Percentiles rank a stretch among this genome's conserved stretches.
These are phyloP conservation scores for Hondaea fermentalgiana DNA, from an alignment of 108 stramenopile genomes.

Conservation along the genomic window DNA sequence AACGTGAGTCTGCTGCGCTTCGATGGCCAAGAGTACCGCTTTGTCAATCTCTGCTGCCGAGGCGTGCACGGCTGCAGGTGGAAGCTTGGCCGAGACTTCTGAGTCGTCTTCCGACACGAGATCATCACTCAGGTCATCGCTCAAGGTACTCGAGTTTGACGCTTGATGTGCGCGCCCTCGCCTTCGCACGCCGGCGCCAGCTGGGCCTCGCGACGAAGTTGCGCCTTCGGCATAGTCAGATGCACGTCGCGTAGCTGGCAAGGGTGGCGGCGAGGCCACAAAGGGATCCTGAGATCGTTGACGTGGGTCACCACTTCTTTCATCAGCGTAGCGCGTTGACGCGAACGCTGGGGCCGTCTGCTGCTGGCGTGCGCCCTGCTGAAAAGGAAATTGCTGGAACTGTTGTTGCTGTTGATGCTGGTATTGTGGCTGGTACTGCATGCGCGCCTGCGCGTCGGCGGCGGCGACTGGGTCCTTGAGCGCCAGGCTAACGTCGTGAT, in stretches of 20 bases:
- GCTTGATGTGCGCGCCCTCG: neutral
- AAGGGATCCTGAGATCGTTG: neutral
- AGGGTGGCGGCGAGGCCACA: too few relatives aligned
- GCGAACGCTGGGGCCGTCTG: neutral
- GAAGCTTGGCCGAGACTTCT: neutral
- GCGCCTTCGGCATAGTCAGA: neutral
- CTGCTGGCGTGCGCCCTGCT: neutral
- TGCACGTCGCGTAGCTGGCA: too few relatives aligned
- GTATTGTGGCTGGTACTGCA: neutral
- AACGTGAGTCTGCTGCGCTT: neutral
- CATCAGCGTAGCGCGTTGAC: neutral
- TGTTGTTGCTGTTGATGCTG: neutral
- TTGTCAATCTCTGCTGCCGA: constrained; percentile 7
- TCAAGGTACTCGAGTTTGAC: neutral
- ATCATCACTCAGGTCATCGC: neutral
- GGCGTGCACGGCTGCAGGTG: neutral
- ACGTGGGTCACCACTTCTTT: neutral
- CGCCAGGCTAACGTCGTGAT: neutral
- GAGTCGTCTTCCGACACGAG: neutral
- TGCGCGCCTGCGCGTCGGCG: neutral
- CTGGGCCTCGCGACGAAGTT: neutral
- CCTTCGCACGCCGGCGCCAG: neutral
- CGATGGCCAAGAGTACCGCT: neutral
- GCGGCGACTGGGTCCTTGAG: neutral
- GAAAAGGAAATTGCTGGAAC: neutral